These are phyloP conservation scores for Wickerhamiella lipophila DNA, from an alignment of 805 yeast species.

Conservation along the genomic window DNA sequence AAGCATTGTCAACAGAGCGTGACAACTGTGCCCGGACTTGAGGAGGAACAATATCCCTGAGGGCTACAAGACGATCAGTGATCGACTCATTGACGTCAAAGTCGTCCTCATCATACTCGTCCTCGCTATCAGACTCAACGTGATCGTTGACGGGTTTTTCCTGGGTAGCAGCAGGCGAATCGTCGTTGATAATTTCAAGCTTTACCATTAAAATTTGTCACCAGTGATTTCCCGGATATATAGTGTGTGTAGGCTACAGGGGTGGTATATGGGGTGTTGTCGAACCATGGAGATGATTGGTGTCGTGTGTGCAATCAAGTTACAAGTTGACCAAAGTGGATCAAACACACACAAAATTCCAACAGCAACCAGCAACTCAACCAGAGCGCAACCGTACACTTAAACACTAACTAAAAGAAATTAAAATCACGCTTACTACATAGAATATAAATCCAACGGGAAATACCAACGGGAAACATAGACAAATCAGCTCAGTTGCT, in stretches of 20 bases:
- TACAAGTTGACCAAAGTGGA: too few relatives aligned
- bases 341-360: too few relatives aligned
- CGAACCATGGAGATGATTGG: too few relatives aligned
- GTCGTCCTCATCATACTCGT: constrained; percentile 48
- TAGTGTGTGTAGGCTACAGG: neutral
- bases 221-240: neutral
- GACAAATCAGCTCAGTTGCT: neutral
- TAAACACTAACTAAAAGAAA: neutral
- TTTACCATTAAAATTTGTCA: constrained; percentile 44
- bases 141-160: constrained; percentile 26
- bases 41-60: constrained; percentile 86
- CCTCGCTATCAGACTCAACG: constrained; percentile 39
- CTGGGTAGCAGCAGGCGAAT: constrained; percentile 27
- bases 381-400: too few relatives aligned
- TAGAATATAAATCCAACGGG: constrained; percentile 4
- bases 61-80: constrained; percentile 76
- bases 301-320: too few relatives aligned
- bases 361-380: too few relatives aligned
- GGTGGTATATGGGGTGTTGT: neutral
- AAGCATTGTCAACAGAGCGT: constrained; percentile 25
- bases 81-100: constrained; percentile 71
- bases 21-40: constrained; percentile 50
- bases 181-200: constrained; percentile 60
- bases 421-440: constrained; percentile 4
- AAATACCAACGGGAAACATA: neutral